These are phyloP conservation scores for Saccharomycopsis sp. DNA, from an alignment of 805 yeast species.

Conservation along the genomic window DNA sequence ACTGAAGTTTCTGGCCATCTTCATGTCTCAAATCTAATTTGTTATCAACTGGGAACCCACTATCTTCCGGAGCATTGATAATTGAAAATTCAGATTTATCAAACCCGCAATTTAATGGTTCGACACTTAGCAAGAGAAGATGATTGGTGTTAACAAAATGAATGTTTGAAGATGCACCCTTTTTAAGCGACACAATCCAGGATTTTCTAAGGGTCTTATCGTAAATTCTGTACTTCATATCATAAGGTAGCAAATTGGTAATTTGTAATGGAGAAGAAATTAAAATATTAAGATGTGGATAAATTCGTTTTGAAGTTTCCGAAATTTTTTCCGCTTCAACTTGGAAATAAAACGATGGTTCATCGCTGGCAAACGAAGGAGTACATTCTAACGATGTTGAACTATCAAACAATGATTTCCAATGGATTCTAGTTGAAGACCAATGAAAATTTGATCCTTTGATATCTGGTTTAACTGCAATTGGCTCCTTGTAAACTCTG, in stretches of 20 bases:
- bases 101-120: conserved; percentile 56
- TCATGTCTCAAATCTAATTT: conserved; percentile 44
- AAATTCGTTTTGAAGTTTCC: conserved; percentile 68
- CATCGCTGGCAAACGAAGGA: conserved; percentile 31
- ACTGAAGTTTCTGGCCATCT: conserved; percentile 60
- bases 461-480: conserved; percentile 58
- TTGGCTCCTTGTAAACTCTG: conserved; percentile 48
- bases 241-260: conserved; percentile 80
- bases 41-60: conserved; percentile 47
- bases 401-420: conserved; percentile 52
- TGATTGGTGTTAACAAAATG: conserved; percentile 76
- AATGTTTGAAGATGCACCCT: conserved; percentile 63
- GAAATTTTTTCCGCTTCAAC: conserved; percentile 56
- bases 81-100: conserved; percentile 67
- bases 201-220: conserved; percentile 66
- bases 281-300: conserved; percentile 76
- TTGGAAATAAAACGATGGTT: conserved; percentile 57
- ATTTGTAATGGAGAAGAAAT: conserved; percentile 82
- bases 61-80: conserved; percentile 45
- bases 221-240: conserved; percentile 64
- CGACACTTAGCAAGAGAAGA: conserved; percentile 62
- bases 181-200: conserved; percentile 53
- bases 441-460: conserved; percentile 49
- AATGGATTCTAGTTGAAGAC: conserved; percentile 55
- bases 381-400: conserved; percentile 58